A percentile compares a stretch with the other conserved stretches of the same genome.
These are phyloP conservation scores for Ulmus americana DNA, from an alignment of 331 rosid species.

Conservation along the genomic window DNA sequence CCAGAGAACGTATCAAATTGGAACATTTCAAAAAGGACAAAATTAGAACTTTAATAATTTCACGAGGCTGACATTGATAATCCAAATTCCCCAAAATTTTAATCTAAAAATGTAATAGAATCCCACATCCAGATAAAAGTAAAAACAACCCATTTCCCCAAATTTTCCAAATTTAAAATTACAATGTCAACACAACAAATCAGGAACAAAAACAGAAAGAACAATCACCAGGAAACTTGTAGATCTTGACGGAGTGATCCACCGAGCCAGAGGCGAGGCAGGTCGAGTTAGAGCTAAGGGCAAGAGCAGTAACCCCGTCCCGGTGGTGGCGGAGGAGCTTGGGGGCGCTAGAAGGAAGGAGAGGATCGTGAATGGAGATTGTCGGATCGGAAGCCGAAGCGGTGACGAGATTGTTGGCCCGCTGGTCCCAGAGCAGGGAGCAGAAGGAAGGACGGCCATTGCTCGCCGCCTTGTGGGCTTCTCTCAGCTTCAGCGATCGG, in stretches of 20 bases:
- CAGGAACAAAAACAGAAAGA: background rate
- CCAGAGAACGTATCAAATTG: too few relatives aligned
- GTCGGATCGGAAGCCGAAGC: conserved; percentile 65
- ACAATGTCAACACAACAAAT: background rate
- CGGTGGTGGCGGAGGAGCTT: conserved; percentile 80
- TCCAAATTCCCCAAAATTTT: too few relatives aligned
- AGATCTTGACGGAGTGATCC: conserved; percentile 90
- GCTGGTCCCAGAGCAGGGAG: conserved; percentile 85
- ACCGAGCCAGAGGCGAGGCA: conserved; percentile 95
- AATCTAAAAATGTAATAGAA: too few relatives aligned
- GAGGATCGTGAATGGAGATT: conserved; percentile 67
- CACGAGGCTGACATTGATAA: too few relatives aligned
- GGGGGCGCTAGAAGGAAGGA: conserved; percentile 53
- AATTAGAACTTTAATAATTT: too few relatives aligned
- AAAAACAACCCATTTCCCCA: background rate
- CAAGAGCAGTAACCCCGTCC: conserved; percentile 79
- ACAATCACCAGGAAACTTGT: conserved; percentile 79
- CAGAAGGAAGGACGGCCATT: conserved; percentile 58
- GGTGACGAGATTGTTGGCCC: conserved; percentile 59
- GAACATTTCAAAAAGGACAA: too few relatives aligned
- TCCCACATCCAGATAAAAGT: too few relatives aligned
- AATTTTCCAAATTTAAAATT: background rate
- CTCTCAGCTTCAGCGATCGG: conserved; percentile 77
- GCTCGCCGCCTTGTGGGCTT: conserved; percentile 53
- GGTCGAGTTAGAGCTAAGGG: conserved; percentile 86